Conservation (phyloP, 2,329 filamentous ascomycete species). For the Shiraia sp. region DNA sequence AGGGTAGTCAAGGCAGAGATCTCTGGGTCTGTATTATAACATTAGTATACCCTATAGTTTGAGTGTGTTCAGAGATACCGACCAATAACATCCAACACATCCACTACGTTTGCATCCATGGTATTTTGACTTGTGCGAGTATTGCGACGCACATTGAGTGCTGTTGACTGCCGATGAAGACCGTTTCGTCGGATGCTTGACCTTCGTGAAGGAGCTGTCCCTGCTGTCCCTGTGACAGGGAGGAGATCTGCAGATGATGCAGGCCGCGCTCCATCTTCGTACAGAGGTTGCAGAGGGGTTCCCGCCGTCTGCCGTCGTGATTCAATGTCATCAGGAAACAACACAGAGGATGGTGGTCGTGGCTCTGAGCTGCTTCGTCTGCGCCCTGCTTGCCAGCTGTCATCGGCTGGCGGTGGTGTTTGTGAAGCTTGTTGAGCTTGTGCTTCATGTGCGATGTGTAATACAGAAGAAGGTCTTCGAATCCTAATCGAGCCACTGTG, state of each 20-base stretch:
- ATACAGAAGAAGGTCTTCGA: conserved; percentile 17
- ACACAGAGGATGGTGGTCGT: conserved; percentile 27
- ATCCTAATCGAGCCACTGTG: conserved; percentile 36
- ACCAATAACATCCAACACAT: conserved; percentile 72
- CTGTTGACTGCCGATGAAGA: conserved; percentile 25
- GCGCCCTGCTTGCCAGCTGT: conserved; percentile 24
- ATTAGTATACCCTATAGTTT: conserved; percentile 34
- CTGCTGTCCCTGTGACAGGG: too few species aligned
- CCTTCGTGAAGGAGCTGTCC: conserved; percentile 17
- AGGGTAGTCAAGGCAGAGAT: conserved; percentile 80
- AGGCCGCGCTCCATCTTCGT: conserved; percentile 27
- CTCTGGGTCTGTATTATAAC: conserved; percentile 67
- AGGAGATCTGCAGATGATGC: neutral
- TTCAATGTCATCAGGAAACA: conserved; percentile 28
- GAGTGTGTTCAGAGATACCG: conserved; percentile 30
- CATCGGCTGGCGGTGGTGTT: conserved; percentile 8
- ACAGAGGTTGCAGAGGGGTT: conserved; percentile 36
- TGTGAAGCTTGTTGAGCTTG: conserved; percentile 5
- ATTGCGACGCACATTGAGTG: conserved; percentile 31
- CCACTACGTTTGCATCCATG: conserved; percentile 61
- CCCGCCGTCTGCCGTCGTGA: conserved; percentile 32
- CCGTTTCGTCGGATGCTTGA: conserved; percentile 20
- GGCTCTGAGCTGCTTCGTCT: conserved; percentile 40
- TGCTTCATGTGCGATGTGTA: conserved; percentile 2
- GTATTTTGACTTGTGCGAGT: conserved; percentile 46